A percentile compares a stretch with the other conserved stretches of the same genome.
Evolutionary conservation across 164 flowering plant genomes (phyloP).

Genomic region (Protea cynaroides): DNA sequence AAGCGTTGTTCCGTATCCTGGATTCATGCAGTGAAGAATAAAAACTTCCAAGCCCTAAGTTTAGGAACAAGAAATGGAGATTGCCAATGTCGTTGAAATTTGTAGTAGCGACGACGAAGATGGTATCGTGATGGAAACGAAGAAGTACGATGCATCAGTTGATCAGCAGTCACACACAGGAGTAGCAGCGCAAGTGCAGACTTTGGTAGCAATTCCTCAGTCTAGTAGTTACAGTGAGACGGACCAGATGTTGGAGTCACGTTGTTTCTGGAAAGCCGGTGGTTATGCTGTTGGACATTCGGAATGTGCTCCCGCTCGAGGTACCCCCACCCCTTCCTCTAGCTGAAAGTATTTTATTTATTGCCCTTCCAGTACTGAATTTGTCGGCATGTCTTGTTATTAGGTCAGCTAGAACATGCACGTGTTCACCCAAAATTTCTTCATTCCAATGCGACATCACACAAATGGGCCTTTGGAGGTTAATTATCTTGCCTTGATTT

Average conservation of each 20-base stretch:
- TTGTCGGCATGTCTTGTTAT: not conserved
- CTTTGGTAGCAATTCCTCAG: not conserved
- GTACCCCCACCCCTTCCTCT: constrained; percentile 8
- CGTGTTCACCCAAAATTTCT: constrained; percentile 89
- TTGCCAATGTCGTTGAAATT: constrained; percentile 25
- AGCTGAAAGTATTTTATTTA: not conserved
- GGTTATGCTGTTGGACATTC: constrained; percentile 27
- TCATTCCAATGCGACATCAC: constrained; percentile 93
- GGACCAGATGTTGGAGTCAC: constrained; percentile 25
- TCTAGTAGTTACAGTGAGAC: constrained; percentile 1
- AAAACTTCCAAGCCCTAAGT: too few relatives aligned
- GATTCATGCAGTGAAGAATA: too few relatives aligned
- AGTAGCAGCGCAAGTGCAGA: not conserved
- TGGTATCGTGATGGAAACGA: not conserved
- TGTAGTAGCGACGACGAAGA: constrained; percentile 43
- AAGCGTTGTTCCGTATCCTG: too few relatives aligned
- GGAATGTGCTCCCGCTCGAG: constrained; percentile 15
- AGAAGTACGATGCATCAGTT: not conserved
- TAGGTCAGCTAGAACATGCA: constrained; percentile 75
- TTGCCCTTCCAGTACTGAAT: not conserved
- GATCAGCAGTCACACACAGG: not conserved
- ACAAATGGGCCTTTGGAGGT: constrained; percentile 98
- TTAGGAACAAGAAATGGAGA: constrained; percentile 8
- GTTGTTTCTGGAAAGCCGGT: constrained; percentile 91
- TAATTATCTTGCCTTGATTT: not conserved